A percentile compares a stretch with the other conserved stretches of the same genome.
Conservation (phyloP, 768 basidiomycete species). For the Pholiota microspora region DNA sequence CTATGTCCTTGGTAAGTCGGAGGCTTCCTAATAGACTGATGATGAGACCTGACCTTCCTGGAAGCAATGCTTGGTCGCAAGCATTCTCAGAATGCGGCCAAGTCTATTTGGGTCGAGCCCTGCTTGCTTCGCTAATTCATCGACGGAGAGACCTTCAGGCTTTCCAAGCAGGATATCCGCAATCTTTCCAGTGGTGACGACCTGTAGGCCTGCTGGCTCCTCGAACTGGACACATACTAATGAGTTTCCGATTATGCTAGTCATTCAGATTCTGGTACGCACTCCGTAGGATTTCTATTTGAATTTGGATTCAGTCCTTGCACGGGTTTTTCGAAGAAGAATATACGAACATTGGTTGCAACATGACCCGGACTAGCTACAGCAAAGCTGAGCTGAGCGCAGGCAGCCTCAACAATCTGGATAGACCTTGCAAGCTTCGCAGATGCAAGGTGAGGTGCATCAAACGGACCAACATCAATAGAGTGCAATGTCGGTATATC, state of each 20-base stretch:
- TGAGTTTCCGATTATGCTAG: too few relatives aligned
- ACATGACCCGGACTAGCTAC: slow-evolving; percentile 26
- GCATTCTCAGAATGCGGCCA: slow-evolving; percentile 29
- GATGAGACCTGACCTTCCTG: slow-evolving; percentile 28
- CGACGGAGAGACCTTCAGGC: slow-evolving; percentile 30
- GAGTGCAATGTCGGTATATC: slow-evolving; percentile 33
- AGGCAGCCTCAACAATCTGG: slow-evolving; percentile 26
- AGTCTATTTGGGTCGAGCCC: slow-evolving; percentile 31
- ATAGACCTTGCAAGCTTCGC: slow-evolving; percentile 20
- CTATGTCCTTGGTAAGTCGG: slow-evolving; percentile 14
- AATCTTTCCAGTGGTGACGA: slow-evolving; percentile 28
- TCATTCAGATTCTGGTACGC: too few relatives aligned
- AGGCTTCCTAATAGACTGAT: not conserved
- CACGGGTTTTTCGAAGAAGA: not conserved
- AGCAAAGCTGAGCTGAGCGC: slow-evolving; percentile 24
- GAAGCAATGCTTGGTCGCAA: slow-evolving; percentile 36
- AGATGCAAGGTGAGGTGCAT: slow-evolving; percentile 17
- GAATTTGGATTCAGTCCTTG: not conserved
- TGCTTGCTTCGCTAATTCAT: slow-evolving; percentile 23
- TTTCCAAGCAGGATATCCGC: slow-evolving; percentile 32
- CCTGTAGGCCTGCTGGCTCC: slow-evolving; percentile 27
- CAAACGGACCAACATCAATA: slow-evolving; percentile 29
- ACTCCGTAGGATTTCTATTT: slow-evolving; percentile 7
- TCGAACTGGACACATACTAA: slow-evolving; percentile 19
- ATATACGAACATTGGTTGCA: slow-evolving; percentile 22